Percentiles rank a stretch among this genome's conserved stretches.
Conservation (phyloP, 345 rosid species). For the Moringa oleifera region DNA sequence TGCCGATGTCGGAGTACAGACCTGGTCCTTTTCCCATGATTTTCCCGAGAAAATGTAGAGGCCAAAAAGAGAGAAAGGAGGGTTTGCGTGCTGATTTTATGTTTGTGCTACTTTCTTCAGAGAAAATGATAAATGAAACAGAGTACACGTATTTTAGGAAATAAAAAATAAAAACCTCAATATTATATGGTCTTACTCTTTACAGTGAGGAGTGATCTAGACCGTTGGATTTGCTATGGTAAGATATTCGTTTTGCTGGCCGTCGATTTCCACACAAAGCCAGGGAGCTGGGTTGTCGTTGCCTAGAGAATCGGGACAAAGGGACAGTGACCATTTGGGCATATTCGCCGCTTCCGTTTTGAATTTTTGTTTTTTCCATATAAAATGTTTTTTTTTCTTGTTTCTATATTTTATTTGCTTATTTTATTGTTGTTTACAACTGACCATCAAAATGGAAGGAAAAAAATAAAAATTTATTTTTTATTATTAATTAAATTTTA, state of each 20-base stretch:
- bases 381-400: no score
- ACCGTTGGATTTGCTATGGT: background rate
- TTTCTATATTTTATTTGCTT: no score
- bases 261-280: background rate
- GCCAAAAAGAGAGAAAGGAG: constrained; percentile 1
- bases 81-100: background rate
- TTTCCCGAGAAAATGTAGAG: background rate
- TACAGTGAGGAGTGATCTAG: background rate
- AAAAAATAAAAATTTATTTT: no score
- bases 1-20: constrained; percentile 92
- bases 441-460: no score
- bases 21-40: constrained; percentile 90
- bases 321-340: background rate
- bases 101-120: background rate
- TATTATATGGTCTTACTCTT: background rate
- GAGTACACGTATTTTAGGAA: no score
- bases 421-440: no score
- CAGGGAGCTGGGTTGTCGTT: background rate
- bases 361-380: no score
- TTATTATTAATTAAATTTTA: no score
- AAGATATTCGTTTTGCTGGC: background rate
- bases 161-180: background rate
- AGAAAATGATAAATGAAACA: background rate
- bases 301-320: background rate
- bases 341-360: no score